Base-by-base conservation (phyloP, 2,329 filamentous ascomycete species). In the Diplodia scrobiculata region DNA sequence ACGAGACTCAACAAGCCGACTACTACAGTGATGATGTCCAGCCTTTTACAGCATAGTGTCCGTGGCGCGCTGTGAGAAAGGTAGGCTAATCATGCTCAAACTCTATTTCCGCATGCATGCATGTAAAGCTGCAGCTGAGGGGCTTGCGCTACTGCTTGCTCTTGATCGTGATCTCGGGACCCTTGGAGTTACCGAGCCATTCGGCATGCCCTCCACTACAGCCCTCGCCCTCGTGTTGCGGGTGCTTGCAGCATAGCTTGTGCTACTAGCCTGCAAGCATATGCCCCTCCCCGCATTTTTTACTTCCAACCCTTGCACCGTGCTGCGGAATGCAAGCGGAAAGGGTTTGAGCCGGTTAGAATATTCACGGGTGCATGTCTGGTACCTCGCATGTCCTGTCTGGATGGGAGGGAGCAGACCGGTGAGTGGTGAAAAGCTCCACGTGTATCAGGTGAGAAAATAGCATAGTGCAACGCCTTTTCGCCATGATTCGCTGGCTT, bases 71-170 rank as follows among this genome's bases (percentile, higher is more conserved):
- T 50, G 17, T 14, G 55, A 41, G 29, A 60, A 60, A 36, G 58
- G 58, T 62, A 50, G 58, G 48, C 58, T 62, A 62, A 41, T 38
- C 58, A 36, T 50, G n/a, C 29, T 29, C 27, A 13, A 62, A 62
- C 58, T 62, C 58, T 62, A 62, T 51, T 62, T 62, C 58, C 45
- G 58, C 58, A 50, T 62, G 58, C 58, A 62, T 62, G 58, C 58
- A 62, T 34, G 41, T 25, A 32, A n/a, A 29, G n/a, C 21, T 50
- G 41, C 45, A 36, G 45, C 41, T 34, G 45, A 48, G 45, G 55
- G 55, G 25, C 41, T 48, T 41, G 55, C 51, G 10, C 51, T n/a
- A 32, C 25, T 60, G 32, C 55, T 62, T 62, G 27, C 29, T 62
- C 58, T 62, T 51, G 36, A 45, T 51, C 45, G 21, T 19, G 45